Evolutionary conservation across 345 rosid genomes (phyloP), one percentile per base, ranked within the genome.

Genomic region (Euphorbia pulcherrima): DNA sequence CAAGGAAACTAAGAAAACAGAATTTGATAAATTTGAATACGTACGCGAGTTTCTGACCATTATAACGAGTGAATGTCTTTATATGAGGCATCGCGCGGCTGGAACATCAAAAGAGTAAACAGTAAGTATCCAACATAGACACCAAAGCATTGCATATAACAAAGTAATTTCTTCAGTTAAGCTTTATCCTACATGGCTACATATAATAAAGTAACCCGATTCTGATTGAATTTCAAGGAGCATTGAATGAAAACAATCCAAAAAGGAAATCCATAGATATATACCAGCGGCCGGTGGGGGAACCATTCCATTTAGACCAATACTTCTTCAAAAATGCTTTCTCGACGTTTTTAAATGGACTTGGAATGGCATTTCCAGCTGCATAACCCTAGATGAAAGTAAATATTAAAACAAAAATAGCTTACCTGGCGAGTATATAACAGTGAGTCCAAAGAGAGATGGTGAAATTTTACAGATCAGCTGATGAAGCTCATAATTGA

Each of bases 1-100:
- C 52, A 37, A 1, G 8, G 16, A 44, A 14, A 66, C 4, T 7
- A 20, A 39, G 18, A 26, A 18, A 46, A 37, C n/a, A 35, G n/a
- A 0, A 63, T 47, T 27, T 35, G 30, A 46, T 63, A 63, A 33
- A 65, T 37, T 20, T 44, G 39, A 39, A 58, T 21, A 29, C 87
- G 83, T 88, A 91, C 96, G 92, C 99, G 60, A 94, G 82, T 65
- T 86, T 83, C 75, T 91, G 96, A 59, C 86, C 90, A 60, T 70
- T 86, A 70, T 88, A 89, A 54, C 92, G 95, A n/a, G 91, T 70
- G 69, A 72, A 94, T 9, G 96, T 88, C 92, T 94, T 91, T 74
- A 94, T 89, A 80, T 91, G 97, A 2, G 99, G 99, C 99, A 88
- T 94, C 68, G 97, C 89, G 68, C 79, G 89, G 60, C 96, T 91